A percentile compares a stretch with the other conserved stretches of the same genome.
Conservation (phyloP, 2,329 filamentous ascomycete genomes). For the Ustilaginoidea virens region DNA sequence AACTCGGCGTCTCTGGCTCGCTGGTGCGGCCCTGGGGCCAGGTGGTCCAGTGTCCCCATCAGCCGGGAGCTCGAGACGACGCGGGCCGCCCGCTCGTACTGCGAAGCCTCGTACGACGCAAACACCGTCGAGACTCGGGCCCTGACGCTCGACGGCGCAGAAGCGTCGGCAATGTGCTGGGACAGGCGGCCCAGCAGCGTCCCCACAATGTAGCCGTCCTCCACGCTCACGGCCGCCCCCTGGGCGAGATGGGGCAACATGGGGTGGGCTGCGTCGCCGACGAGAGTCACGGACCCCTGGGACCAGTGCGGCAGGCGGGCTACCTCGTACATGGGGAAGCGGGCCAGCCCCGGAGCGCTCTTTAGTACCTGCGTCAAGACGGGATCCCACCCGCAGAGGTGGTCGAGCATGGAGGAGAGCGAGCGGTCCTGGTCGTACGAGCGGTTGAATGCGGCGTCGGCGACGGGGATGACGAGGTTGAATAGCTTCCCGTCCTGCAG, state of each 20-base stretch:
- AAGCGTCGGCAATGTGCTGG: background rate
- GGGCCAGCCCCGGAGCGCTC: slow-evolving; percentile 2
- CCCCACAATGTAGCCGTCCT: slow-evolving; percentile 11
- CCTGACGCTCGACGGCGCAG: background rate
- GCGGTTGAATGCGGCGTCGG: slow-evolving; percentile 3
- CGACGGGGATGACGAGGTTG: slow-evolving; percentile 5
- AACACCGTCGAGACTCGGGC: too few species aligned
- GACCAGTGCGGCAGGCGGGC: slow-evolving; percentile 4
- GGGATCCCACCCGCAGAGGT: slow-evolving; percentile 5
- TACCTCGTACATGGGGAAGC: slow-evolving; percentile 5
- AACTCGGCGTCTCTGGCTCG: slow-evolving; percentile 6
- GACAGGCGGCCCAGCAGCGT: slow-evolving; percentile 12
- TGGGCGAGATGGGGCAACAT: slow-evolving; percentile 12
- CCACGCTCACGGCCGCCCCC: slow-evolving; percentile 12
- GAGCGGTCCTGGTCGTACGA: background rate
- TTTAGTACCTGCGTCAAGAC: slow-evolving; percentile 3
- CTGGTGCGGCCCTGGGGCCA: slow-evolving; percentile 3
- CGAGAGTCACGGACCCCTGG: slow-evolving; percentile 5
- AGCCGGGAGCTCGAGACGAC: slow-evolving; percentile 4
- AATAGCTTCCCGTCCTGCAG: slow-evolving; percentile 2
- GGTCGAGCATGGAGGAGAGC: background rate
- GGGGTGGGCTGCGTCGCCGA: slow-evolving; percentile 9
- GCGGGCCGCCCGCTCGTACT: slow-evolving; percentile 3
- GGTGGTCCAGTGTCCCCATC: slow-evolving; percentile 4
- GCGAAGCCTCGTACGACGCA: slow-evolving; percentile 3